Percentiles rank a stretch among this genome's conserved stretches.
These are phyloP conservation scores for Sclerotinia minor DNA, from an alignment of 2,329 filamentous ascomycete genomes.

Conservation along the genomic window DNA sequence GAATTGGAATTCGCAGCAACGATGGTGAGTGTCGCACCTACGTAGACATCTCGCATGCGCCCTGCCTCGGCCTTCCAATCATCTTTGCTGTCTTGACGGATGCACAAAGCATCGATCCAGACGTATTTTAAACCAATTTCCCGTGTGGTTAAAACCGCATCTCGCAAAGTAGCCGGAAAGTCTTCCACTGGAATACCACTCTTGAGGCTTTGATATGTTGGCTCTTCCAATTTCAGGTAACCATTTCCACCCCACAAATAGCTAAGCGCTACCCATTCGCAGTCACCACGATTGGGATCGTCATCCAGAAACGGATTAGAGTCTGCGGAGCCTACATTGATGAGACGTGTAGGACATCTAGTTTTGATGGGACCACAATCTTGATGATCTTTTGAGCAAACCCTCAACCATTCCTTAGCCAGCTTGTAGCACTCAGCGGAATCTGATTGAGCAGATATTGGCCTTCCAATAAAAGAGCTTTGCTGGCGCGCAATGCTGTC, in stretches of 20 bases:
- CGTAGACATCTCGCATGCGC: slow-evolving; percentile 22
- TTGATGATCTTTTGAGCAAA: slow-evolving; percentile 17
- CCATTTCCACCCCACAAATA: slow-evolving; percentile 20
- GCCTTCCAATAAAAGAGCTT: slow-evolving; percentile 20
- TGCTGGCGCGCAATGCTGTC: slow-evolving; percentile 2
- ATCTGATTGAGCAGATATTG: slow-evolving; percentile 14
- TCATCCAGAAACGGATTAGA: slow-evolving; percentile 16
- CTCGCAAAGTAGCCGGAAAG: slow-evolving; percentile 19
- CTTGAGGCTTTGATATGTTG: slow-evolving; percentile 17
- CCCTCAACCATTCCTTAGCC: slow-evolving; percentile 19
- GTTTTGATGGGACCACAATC: slow-evolving; percentile 17
- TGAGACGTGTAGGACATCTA: slow-evolving; percentile 22
- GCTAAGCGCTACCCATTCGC: slow-evolving; percentile 18
- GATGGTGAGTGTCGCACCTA: slow-evolving; percentile 16
- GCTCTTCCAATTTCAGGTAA: slow-evolving; percentile 5
- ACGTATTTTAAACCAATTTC: slow-evolving; percentile 18
- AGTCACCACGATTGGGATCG: slow-evolving; percentile 5
- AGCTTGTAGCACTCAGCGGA: slow-evolving; percentile 17
- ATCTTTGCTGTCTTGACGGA: slow-evolving; percentile 22
- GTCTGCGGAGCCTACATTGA: slow-evolving; percentile 11
- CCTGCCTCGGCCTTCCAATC: slow-evolving; percentile 19
- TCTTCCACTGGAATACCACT: slow-evolving; percentile 8
- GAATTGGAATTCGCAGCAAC: slow-evolving; percentile 21
- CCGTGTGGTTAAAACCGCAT: slow-evolving; percentile 12
- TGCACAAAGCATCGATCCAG: slow-evolving; percentile 24